A percentile compares a stretch with the other conserved stretches of the same genome.
Conservation (phyloP, 176 grass and related monocot genomes). For the Tuctoria greenei region DNA sequence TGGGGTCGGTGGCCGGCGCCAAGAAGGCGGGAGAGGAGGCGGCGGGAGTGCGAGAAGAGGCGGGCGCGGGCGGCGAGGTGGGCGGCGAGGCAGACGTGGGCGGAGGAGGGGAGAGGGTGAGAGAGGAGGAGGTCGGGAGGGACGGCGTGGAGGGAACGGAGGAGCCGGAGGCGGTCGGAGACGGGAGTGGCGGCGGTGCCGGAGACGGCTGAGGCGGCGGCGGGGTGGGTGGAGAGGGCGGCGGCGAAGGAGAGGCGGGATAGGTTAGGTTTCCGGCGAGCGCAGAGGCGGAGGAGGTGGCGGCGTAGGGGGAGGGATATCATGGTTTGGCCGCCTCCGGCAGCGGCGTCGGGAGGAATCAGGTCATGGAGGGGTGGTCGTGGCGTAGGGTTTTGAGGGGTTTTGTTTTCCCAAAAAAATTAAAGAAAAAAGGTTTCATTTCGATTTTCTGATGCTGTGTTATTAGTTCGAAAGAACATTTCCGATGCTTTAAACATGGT, state of each 20-base stretch:
- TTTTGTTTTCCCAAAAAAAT: constrained; percentile 3
- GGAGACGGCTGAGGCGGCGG: not conserved
- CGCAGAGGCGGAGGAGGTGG: constrained; percentile 2
- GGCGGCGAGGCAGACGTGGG: constrained; percentile 49
- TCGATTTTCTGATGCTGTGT: not conserved
- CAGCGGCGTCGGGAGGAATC: constrained; percentile 45
- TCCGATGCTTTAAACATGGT: no score
- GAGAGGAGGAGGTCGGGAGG: constrained; percentile 37
- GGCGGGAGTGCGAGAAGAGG: constrained; percentile 50
- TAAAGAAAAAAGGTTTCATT: not conserved
- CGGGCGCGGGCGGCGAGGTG: constrained; percentile 49
- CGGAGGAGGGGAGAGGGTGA: constrained; percentile 44
- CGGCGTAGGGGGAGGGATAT: constrained; percentile 34
- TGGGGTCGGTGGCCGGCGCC: constrained; percentile 13
- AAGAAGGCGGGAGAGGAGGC: constrained; percentile 43
- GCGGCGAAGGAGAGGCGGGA: not conserved
- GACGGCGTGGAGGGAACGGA: constrained; percentile 36
- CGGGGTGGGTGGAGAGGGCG: constrained; percentile 29
- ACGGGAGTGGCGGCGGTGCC: constrained; percentile 24
- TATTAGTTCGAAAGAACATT: not conserved
- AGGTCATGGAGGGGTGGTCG: constrained; percentile 34
- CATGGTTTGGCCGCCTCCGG: constrained; percentile 59
- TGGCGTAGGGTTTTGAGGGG: constrained; percentile 48
- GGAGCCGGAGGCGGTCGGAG: constrained; percentile 37
- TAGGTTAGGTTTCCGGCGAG: constrained; percentile 27